Base-by-base conservation (phyloP, 108 stramenopile genomes). In the Pseudonitzschia multistriata region DNA sequence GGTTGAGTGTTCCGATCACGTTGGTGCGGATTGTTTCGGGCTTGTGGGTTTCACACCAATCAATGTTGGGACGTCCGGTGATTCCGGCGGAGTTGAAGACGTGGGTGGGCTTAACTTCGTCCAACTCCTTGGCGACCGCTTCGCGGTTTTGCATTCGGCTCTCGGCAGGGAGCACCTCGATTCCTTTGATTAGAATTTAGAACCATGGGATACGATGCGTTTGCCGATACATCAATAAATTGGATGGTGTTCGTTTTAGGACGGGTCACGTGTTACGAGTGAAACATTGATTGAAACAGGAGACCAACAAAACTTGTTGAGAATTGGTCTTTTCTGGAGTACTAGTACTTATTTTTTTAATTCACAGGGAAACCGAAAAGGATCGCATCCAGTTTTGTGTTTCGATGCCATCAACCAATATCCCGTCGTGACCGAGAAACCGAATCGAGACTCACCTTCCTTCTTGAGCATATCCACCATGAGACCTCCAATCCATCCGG, bases 41-140 rank as follows among this genome's bases (percentile, higher is more conserved):
- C 71, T 94, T 96, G 82, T 99, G 83, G 63, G 88, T 88, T 65
- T 99, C 99, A 69, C 99, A 99, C 99, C 99, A 99, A 79, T 99
- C 99, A 70, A 99, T 97, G 85, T 99, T 99, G 49, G 99, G 99
- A 28, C 98, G 96, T 68, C 99, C 99, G n/a, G 99, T 99, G 74
- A 99, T 97, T 28, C 99, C 99, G 30, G 99, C 97, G 17, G 98
- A 94, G 78, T 94, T 96, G 71, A 99, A 83, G 35, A 98, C 97
- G 81, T 98, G 97, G 27, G 96, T 97, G 36, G 99, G 99, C 70
- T 93, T 84, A 48, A 91, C 74, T 42, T 74, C 69, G 70, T 97
- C 97, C 39, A 99, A 80, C 67, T 99, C 99, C 61, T 79, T 82
- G 57, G 81, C 89, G 19, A 97, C 88, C 50, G 76, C 76, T 60